Evolutionary conservation across 2,329 filamentous ascomycete species (phyloP), one percentile per base, ranked within the genome.

Genomic region (Sphaerostilbella broomeana): DNA sequence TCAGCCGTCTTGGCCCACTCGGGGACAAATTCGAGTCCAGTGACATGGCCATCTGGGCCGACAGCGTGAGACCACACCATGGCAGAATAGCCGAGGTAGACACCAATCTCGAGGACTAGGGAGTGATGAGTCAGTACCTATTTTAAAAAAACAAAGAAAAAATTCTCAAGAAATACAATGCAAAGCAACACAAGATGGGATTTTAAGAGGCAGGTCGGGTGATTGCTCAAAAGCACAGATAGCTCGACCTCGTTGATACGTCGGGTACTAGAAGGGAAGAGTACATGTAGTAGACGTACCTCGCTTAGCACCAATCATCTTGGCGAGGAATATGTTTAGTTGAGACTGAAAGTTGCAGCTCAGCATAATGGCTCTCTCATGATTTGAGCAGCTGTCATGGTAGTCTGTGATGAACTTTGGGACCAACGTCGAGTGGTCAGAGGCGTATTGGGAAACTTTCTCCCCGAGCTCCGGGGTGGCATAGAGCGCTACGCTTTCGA

Each of bases 41-140:
- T 62, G 33, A 72, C 68, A 11, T 51, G 51, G 35, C 69, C 69
- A 2, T 58, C 52, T 2, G 60, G 58, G 0, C 69, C 69, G 4
- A 69, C 59, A 20, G 66, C 68, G 16, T 72, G 60, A 3, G 67
- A 53, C 68, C 68, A 72, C 12, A 67, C 59, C 49, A 72, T 59
- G 48, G 60, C 57, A n/a, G 68, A 72, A 53, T 69, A 71, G 27
- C 69, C 68, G 16, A 68, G 57, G 43, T 67, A 72, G 40, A 71
- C 66, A 27, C 69, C 69, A 24, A 72, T 59, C 43, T 72, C 69
- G 35, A 72, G 62, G 12, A 72, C 67, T 70, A 16, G 30, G 15
- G n/a, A n/a, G n/a, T n/a, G n/a, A n/a, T n/a, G n/a, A n/a, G n/a
- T n/a, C n/a, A n/a, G n/a, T n/a, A n/a, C n/a, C n/a, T n/a, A n/a